Conservation (phyloP, 306 rosid species). For the Pyrus communis region DNA sequence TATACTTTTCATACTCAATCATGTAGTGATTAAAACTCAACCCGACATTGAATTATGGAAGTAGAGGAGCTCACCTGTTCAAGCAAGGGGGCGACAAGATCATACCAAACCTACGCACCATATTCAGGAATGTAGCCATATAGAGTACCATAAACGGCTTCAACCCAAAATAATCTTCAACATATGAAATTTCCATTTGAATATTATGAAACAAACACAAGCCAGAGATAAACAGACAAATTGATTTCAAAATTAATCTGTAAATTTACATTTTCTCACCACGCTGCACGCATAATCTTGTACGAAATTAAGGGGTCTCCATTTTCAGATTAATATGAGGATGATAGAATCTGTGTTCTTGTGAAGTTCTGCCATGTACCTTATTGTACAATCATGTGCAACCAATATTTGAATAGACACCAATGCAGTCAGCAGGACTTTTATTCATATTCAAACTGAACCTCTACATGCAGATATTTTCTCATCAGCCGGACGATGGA, state of each 20-base stretch:
- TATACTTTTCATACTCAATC: background rate
- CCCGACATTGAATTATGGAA: background rate
- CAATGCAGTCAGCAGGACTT: background rate
- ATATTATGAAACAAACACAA: background rate
- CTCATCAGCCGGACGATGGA: conserved; percentile 59
- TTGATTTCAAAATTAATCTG: conserved; percentile 7
- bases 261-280: conserved; percentile 20
- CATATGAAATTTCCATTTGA: background rate
- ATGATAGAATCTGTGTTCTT: background rate
- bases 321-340: background rate
- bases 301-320: background rate
- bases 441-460: conserved; percentile 58
- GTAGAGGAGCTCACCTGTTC: background rate
- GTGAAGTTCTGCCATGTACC: background rate
- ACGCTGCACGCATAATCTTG: background rate
- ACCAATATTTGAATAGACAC: conserved; percentile 3
- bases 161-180: background rate
- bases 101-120: background rate
- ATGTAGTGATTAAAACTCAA: background rate
- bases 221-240: background rate
- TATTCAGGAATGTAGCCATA: background rate
- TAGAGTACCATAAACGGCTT: background rate
- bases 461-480: conserved; percentile 42
- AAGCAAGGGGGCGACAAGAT: background rate
- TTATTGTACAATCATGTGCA: conserved; percentile 1